These are phyloP conservation scores for Scleroderma citrinum DNA, from an alignment of 768 basidiomycete species.

Conservation along the genomic window DNA sequence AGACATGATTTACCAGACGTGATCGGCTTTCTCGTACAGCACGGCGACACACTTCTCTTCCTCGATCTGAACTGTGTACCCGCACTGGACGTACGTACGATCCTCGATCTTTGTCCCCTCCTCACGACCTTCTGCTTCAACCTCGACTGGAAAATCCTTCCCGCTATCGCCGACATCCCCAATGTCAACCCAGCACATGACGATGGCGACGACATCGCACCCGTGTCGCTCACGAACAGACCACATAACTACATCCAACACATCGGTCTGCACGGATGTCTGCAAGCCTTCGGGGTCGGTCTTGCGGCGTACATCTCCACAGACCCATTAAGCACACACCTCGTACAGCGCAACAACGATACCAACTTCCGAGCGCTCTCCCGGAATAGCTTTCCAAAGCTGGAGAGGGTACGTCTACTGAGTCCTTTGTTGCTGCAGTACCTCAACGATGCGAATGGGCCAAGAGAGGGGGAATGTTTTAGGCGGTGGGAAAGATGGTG, in stretches of 20 bases:
- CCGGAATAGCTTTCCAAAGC: slow-evolving; percentile 51
- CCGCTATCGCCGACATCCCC: slow-evolving; percentile 11
- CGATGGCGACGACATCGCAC: slow-evolving; percentile 28
- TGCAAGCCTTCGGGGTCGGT: slow-evolving; percentile 65
- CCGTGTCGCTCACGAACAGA: slow-evolving; percentile 36
- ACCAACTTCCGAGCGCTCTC: slow-evolving; percentile 52
- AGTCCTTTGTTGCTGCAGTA: slow-evolving; percentile 49
- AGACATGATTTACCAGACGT: slow-evolving; percentile 51
- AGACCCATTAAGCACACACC: slow-evolving; percentile 39
- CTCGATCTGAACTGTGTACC: slow-evolving; percentile 63
- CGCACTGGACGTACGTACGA: slow-evolving; percentile 47
- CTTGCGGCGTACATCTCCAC: slow-evolving; percentile 36
- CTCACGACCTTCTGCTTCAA: slow-evolving; percentile 67
- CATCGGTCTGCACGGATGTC: slow-evolving; percentile 65
- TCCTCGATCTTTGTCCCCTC: slow-evolving; percentile 59
- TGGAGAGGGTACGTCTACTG: slow-evolving; percentile 55
- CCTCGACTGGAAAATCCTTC: slow-evolving; percentile 60
- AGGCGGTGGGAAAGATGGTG: slow-evolving; percentile 71
- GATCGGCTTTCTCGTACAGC: slow-evolving; percentile 49
- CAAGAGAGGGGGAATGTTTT: slow-evolving; percentile 33
- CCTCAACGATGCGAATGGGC: slow-evolving; percentile 49
- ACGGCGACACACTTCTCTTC: slow-evolving; percentile 53
- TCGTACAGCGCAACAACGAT: slow-evolving; percentile 57
- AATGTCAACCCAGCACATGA: slow-evolving; percentile 10
- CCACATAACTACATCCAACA: slow-evolving; percentile 54